Conservation (phyloP, 495 filamentous ascomycete genomes). For the Neurospora sp. region DNA sequence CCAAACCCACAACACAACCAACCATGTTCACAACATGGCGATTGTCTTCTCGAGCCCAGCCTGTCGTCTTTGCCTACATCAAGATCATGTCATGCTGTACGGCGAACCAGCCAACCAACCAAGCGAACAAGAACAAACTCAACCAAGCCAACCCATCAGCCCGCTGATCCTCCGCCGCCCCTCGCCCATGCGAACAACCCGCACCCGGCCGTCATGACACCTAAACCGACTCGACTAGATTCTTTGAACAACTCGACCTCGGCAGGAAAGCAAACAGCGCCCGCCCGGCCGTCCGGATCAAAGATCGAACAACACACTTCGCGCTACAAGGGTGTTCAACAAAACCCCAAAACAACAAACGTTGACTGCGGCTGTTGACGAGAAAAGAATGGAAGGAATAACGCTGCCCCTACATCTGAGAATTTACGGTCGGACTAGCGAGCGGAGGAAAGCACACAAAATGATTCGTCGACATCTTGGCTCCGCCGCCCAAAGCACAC, state of each 20-base stretch:
- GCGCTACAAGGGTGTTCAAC: neutral
- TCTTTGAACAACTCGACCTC: neutral
- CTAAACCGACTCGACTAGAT: neutral
- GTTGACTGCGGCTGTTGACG: neutral
- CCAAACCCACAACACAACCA: neutral
- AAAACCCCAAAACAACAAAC: neutral
- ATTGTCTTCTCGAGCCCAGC: neutral
- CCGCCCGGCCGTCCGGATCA: neutral
- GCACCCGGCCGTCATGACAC: neutral
- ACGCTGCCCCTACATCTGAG: neutral
- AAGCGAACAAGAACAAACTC: too few species aligned
- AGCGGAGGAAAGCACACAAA: neutral
- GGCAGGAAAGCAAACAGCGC: neutral
- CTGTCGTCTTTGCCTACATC: neutral
- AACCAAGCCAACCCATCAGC: neutral
- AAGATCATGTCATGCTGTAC: neutral
- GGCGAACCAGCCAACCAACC: neutral
- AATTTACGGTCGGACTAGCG: neutral
- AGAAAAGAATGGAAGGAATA: neutral
- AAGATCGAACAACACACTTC: neutral
- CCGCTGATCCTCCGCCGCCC: neutral
- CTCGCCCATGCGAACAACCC: neutral
- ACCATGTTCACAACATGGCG: neutral
- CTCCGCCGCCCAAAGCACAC: neutral
- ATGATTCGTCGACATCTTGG: neutral